A percentile compares a stretch with the other conserved stretches of the same genome.
Conservation (phyloP, 2,329 filamentous ascomycete species). For the Ophiocordyceps australis region DNA sequence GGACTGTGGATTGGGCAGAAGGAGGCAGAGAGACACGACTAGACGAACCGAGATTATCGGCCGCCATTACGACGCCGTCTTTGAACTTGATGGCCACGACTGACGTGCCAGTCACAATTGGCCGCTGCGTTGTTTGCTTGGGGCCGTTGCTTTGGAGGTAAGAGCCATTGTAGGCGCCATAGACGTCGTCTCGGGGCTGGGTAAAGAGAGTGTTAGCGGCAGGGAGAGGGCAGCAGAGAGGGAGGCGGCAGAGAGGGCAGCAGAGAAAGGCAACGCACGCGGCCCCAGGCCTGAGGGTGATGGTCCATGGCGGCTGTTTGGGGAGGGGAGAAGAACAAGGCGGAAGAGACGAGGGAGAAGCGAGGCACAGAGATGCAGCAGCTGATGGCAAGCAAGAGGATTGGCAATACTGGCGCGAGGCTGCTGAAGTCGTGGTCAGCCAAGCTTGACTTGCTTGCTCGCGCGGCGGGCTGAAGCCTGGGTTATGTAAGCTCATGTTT, state of each 20-base stretch:
- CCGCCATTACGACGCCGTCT: conserved; percentile 87
- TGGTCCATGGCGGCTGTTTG: conserved; percentile 39
- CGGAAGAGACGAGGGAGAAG: not conserved
- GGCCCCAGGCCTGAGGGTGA: conserved; percentile 54
- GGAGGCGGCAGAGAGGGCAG: conserved; percentile 1
- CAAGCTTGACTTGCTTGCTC: no score
- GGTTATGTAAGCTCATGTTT: conserved; percentile 13
- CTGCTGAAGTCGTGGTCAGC: conserved; percentile 4
- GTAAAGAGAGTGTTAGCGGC: no score
- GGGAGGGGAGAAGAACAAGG: no score
- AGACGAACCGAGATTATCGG: conserved; percentile 79
- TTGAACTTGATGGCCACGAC: conserved; percentile 93
- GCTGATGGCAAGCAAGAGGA: not conserved
- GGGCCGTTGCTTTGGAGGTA: conserved; percentile 58
- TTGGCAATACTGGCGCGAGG: conserved; percentile 3
- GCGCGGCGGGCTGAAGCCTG: conserved; percentile 19
- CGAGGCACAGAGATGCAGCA: not conserved
- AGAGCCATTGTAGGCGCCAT: conserved; percentile 79
- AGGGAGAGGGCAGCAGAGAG: conserved; percentile 5
- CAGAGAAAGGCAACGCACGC: conserved; percentile 30
- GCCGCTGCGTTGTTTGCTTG: conserved; percentile 75
- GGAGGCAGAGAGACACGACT: conserved; percentile 1
- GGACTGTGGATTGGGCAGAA: not conserved
- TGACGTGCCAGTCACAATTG: conserved; percentile 91
- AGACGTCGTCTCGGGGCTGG: conserved; percentile 92